Conservation (phyloP, 495 filamentous ascomycete genomes). For the Xeromyces bisporus region DNA sequence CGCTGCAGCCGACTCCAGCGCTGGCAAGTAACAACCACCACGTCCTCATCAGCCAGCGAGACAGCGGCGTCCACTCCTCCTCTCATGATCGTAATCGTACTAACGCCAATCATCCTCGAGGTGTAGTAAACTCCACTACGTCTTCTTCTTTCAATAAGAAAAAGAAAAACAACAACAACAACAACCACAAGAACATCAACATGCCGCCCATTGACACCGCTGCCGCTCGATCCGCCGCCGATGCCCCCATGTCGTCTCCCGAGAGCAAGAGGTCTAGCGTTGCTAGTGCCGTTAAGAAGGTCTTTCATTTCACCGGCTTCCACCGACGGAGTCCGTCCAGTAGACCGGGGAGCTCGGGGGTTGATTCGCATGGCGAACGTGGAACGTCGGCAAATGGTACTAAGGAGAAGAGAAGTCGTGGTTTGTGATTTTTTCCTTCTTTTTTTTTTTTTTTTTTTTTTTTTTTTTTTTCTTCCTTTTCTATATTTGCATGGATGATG, state of each 20-base stretch:
- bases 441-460: no score
- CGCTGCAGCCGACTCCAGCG: conserved; percentile 36
- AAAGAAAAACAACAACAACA: no score
- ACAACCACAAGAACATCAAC: no score
- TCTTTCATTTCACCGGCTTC: conserved; percentile 25
- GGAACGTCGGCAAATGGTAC: no score
- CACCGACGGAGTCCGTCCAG: conserved; percentile 25
- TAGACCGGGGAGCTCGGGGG: no score
- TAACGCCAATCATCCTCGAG: background rate
- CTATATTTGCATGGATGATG: no score
- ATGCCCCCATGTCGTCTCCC: conserved; percentile 6
- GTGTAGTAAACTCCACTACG: background rate
- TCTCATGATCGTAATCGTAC: background rate
- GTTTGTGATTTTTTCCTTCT: no score
- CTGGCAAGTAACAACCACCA: conserved; percentile 1
- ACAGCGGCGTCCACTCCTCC: conserved; percentile 1
- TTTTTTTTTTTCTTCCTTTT: no score
- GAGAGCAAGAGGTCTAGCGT: conserved; percentile 21
- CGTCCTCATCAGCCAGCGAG: conserved; percentile 2
- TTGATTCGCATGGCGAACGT: no score
- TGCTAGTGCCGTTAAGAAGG: conserved; percentile 28
- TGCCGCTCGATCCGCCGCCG: conserved; percentile 5
- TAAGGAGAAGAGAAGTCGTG: no score
- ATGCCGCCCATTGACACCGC: no score
- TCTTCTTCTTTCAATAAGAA: background rate